Base-by-base conservation (phyloP, 129 eudicot genomes). In the Deinandra increscens region DNA sequence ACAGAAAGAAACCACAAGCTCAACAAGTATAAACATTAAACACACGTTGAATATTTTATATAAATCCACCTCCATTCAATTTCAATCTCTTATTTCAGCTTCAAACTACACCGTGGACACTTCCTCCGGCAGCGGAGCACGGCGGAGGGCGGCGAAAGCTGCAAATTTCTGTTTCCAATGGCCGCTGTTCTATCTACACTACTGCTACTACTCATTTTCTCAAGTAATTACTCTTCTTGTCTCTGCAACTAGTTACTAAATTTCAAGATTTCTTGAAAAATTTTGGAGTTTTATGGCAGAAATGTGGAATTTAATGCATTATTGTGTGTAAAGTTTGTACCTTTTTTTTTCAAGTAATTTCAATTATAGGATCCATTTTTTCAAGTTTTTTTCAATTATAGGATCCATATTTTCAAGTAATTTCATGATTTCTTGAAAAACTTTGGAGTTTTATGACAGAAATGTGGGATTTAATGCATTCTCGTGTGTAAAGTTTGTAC, bases 331-430 rank as follows among this genome's bases (percentile, higher is more conserved):
- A 66, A 41, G 5, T 14, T 38, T 70, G 12, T 43, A 29, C 4
- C n/a, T n/a, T n/a, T n/a, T n/a, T n/a, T n/a, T n/a, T n/a, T n/a
- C n/a, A n/a, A n/a, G n/a, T n/a, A n/a, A n/a, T n/a, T n/a, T n/a
- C n/a, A n/a, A n/a, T n/a, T n/a, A n/a, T n/a, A n/a, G n/a, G n/a
- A n/a, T n/a, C n/a, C n/a, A n/a, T n/a, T n/a, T n/a, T n/a, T n/a
- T n/a, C n/a, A n/a, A n/a, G n/a, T n/a, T n/a, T n/a, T n/a, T n/a
- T n/a, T n/a, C n/a, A n/a, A n/a, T n/a, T n/a, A n/a, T n/a, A n/a
- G n/a, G n/a, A n/a, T n/a, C n/a, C 70, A 69, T 76, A 60, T 76
- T 76, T 1, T 60, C 80, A 76, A 61, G 80, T 76, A 38, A 50
- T 64, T 64, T 38, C 72, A 53, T 39, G 37, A 51, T 74, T 72